Base-by-base conservation (phyloP, 108 stramenopile species). In the Mayamaea pseudoterrestris region DNA sequence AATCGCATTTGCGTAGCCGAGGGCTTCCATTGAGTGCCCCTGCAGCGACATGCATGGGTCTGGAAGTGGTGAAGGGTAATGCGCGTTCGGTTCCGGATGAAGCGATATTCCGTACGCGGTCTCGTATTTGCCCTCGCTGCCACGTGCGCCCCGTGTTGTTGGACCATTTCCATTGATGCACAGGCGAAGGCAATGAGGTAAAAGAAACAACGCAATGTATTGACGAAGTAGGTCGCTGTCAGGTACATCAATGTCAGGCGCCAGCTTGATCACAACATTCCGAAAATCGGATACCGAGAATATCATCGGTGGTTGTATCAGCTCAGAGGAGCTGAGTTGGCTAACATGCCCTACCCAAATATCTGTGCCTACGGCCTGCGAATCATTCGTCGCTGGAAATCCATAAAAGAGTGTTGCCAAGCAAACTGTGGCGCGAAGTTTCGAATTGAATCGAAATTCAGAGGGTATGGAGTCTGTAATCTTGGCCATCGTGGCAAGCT, bases 151-250 rank as follows among this genome's bases (percentile, higher is more conserved):
- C 14, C 41, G 39, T 4, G 48, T 53, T 14, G 30, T 27, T 5
- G 63, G 46, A 20, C 67, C 63, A 37, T 76, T 71, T 13, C 74
- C 74, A 17, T 61, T 50, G 14, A 88, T 29, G 56, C 79, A 83
- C 14, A 83, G 60, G 25, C 63, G 58, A 16, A 88, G 61, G 30
- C 86, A 88, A 59, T 83, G 81, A n/a, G 86, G 86, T 30, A 88
- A 47, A 14, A 88, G 57, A 16, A 61, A 55, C 0, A 49, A 44
- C 29, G 61, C 60, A 30, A 80, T 55, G 50, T 87, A 87, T 11
- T 70, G 30, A n/a, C 31, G n/a, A 13, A 68, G 12, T 0, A 7
- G 12, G 5, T 57, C 47, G 9, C 27, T 13, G 12, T 42, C 25
- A 8, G 65, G 65, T n/a, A 61, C 20, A 2, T 58, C 44, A n/a